Base-by-base conservation (phyloP, 163 green algal species). In the Scenedesmus sp. region DNA sequence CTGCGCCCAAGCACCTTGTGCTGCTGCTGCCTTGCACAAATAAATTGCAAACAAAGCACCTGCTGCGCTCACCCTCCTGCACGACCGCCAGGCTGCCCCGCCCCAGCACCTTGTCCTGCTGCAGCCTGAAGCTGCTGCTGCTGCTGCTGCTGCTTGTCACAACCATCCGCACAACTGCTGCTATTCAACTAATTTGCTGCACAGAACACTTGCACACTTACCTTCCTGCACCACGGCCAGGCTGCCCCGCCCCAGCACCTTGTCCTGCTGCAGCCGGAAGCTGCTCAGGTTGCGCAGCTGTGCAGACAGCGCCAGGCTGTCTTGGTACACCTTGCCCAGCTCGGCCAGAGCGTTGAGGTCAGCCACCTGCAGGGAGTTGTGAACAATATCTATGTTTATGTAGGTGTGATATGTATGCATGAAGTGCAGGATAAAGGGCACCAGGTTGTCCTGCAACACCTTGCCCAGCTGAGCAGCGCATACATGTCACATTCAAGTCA, bases 311-410 rank as follows among this genome's bases (percentile, higher is more conserved):
- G 88, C 81, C 62, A 92, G 55, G 82, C 81, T 89, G 81, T 92
- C 88, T 46, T 92, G 88, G 56, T 92, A 92, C 62, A 92, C 88
- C 79, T 88, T 88, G 88, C 88, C 88, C n/a, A 92, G 79, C 88
- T 92, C 88, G 59, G 88, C 88, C 52, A 92, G 64, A 2, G 88
- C 88, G 52, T 92, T 92, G 9, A 92, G 46, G 79, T 92, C 88
- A 55, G 88, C 88, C 54, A 91, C 88, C 88, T 91, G 73, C 62
- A 90, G 34, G 34, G 34, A 46, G 34, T 46, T 46, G 34, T 46
- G 34, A 46, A 46, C 34, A 46, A 46, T 46, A 46, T 46, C 34
- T 46, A 46, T 46, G 34, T 46, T 46, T 46, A 46, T 12, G 64
- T 73, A 16, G 64, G 64, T 13, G 64, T 73, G 64, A 16, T 13